Conservation (phyloP, 805 yeast species). For the Wickerhamiella occidentalis region DNA sequence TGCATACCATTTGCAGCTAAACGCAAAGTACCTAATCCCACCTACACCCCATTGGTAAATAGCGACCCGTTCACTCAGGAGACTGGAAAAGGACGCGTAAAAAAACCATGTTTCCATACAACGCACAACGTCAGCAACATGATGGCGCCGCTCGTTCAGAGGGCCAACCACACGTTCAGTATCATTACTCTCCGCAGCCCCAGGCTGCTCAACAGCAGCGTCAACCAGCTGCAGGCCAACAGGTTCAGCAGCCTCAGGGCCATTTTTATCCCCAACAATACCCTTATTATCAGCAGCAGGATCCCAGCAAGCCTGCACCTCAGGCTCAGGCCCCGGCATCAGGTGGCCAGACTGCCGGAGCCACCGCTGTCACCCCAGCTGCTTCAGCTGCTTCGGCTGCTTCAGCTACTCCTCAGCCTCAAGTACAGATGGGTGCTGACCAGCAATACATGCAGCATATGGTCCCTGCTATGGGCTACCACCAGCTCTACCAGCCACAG, state of each 20-base stretch:
- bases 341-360: conserved; percentile 13
- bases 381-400: conserved; percentile 12
- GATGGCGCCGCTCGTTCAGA: conserved; percentile 9
- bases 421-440: conserved; percentile 3
- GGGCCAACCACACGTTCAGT: conserved; percentile 5
- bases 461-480: conserved; percentile 8
- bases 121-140: conserved; percentile 15
- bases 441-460: conserved; percentile 8
- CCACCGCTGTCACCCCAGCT: conserved; percentile 14
- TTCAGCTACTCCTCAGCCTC: conserved; percentile 10
- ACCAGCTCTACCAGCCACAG: conserved; percentile 6
- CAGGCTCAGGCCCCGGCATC: conserved; percentile 18
- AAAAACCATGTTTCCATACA: conserved; percentile 9
- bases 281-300: conserved; percentile 15
- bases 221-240: conserved; percentile 2
- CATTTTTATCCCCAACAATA: conserved; percentile 16
- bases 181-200: conserved; percentile 9
- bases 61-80: not conserved
- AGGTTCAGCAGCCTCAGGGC: conserved; percentile 2
- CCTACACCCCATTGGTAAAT: conserved; percentile 6
- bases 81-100: not conserved
- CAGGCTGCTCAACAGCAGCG: conserved; percentile 7
- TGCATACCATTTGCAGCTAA: conserved; percentile 10
- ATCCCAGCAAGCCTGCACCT: conserved; percentile 15
- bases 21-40: conserved; percentile 8